Evolutionary conservation across 495 filamentous ascomycete species (phyloP).

Genomic region (Aspergillus kassunensis): DNA sequence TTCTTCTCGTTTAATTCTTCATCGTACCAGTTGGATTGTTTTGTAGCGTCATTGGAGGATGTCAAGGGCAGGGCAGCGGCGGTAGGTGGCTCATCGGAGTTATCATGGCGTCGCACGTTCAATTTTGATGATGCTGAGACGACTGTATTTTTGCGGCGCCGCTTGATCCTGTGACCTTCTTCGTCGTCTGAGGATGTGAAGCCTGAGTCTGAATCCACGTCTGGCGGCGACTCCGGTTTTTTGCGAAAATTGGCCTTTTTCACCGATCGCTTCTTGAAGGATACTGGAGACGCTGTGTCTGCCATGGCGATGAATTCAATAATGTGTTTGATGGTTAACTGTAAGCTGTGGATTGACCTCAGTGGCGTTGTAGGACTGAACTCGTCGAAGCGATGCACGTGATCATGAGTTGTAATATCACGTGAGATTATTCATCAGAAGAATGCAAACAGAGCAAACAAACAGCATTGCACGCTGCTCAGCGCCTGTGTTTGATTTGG

Average conservation of each 20-base stretch:
- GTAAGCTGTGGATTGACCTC: no score
- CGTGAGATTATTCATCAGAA: not conserved
- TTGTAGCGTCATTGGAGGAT: slow-evolving; percentile 83
- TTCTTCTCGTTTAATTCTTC: slow-evolving; percentile 58
- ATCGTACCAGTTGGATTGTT: slow-evolving; percentile 86
- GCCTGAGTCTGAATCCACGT: slow-evolving; percentile 52
- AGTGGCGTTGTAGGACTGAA: not conserved
- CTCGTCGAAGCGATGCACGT: not conserved
- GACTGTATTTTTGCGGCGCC: slow-evolving; percentile 65
- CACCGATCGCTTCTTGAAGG: slow-evolving; percentile 80
- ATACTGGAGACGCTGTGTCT: slow-evolving; percentile 3
- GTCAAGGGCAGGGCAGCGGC: slow-evolving; percentile 51
- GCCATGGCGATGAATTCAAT: not conserved
- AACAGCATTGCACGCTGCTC: no score
- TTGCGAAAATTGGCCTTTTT: slow-evolving; percentile 83
- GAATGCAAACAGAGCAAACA: slow-evolving; percentile 1
- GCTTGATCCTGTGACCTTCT: slow-evolving; percentile 68
- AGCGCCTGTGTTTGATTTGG: not conserved
- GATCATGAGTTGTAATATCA: not conserved
- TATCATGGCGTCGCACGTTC: slow-evolving; percentile 36
- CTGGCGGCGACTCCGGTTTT: slow-evolving; percentile 74
- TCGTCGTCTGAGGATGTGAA: slow-evolving; percentile 79
- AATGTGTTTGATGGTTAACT: not conserved
- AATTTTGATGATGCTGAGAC: slow-evolving; percentile 51
- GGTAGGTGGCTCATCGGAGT: slow-evolving; percentile 52